A percentile compares a stretch with the other conserved stretches of the same genome.
Evolutionary conservation across 495 filamentous ascomycete genomes (phyloP).

Genomic region (Recurvomyces mirabilis): DNA sequence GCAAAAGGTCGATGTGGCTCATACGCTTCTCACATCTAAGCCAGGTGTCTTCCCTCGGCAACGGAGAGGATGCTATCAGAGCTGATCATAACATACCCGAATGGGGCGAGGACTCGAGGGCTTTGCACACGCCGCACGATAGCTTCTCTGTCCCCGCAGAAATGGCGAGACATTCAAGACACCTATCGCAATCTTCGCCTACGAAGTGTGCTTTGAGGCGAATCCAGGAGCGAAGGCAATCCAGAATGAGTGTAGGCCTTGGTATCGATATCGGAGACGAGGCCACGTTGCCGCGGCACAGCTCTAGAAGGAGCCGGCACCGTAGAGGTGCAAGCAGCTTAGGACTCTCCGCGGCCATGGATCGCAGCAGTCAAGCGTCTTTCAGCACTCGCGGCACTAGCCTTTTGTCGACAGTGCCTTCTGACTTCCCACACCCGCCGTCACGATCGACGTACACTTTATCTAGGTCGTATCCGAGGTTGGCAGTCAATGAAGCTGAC

Average conservation of each 20-base stretch:
- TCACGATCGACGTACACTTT: not conserved
- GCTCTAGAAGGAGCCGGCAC: conserved; percentile 4
- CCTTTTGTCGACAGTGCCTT: conserved; percentile 23
- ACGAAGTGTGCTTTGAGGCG: conserved; percentile 17
- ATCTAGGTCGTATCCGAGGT: conserved; percentile 9
- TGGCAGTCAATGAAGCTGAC: conserved; percentile 16
- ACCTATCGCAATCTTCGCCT: conserved; percentile 18
- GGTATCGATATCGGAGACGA: conserved; percentile 13
- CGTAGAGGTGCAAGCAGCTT: conserved; percentile 9
- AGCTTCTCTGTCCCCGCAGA: conserved; percentile 29
- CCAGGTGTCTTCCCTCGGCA: conserved; percentile 22
- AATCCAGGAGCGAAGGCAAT: conserved; percentile 4
- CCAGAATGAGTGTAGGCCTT: conserved; percentile 12
- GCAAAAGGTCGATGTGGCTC: conserved; percentile 9
- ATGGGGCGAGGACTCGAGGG: conserved; percentile 21
- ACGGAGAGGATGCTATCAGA: conserved; percentile 23
- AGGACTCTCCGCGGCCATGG: conserved; percentile 7
- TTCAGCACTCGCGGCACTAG: conserved; percentile 24
- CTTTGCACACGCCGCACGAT: conserved; percentile 25
- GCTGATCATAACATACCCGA: conserved; percentile 21
- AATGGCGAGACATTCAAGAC: conserved; percentile 23
- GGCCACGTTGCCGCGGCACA: conserved; percentile 4
- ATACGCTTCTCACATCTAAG: conserved; percentile 15
- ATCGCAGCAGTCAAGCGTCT: conserved; percentile 23
- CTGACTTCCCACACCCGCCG: conserved; percentile 25